Evolutionary conservation across 331 rosid genomes (phyloP).

Genomic region (Pyrus hybrid): DNA sequence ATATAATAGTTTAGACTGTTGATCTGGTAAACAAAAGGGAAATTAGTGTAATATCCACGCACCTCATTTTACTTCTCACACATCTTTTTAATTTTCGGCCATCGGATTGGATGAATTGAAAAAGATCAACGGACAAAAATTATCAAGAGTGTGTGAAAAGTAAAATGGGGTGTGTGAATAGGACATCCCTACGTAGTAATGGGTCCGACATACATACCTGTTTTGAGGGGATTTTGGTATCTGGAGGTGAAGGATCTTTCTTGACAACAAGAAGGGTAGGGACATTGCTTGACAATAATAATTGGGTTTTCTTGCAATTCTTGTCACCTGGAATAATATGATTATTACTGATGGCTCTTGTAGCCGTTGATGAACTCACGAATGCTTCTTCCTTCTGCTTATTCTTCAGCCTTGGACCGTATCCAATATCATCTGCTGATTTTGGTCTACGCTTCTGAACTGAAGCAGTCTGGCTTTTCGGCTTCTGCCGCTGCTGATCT

Average conservation of each 20-base stretch:
- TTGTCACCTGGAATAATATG: constrained; percentile 22
- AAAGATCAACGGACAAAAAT: too few species aligned
- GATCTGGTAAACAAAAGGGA: not conserved
- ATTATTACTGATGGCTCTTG: constrained; percentile 16
- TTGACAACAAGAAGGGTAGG: constrained; percentile 39
- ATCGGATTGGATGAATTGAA: too few species aligned
- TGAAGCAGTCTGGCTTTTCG: not conserved
- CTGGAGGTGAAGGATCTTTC: constrained; percentile 39
- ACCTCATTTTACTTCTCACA: too few species aligned
- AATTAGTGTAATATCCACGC: too few species aligned
- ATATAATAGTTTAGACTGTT: not conserved
- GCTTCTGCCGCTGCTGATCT: constrained; percentile 2
- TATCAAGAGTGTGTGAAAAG: too few species aligned
- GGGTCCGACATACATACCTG: constrained; percentile 26
- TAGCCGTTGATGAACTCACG: constrained; percentile 36
- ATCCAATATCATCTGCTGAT: constrained; percentile 27
- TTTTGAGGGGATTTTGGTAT: constrained; percentile 32
- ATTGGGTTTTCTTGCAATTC: constrained; percentile 47
- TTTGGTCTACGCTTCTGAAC: constrained; percentile 10
- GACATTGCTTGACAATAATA: constrained; percentile 23
- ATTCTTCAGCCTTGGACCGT: constrained; percentile 36
- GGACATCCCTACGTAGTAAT: not conserved
- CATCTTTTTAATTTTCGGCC: too few species aligned
- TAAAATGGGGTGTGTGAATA: too few species aligned
- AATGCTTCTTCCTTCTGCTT: constrained; percentile 57